Base-by-base conservation (phyloP, 140 eudicot genomes). In the Oenanthe javanica region DNA sequence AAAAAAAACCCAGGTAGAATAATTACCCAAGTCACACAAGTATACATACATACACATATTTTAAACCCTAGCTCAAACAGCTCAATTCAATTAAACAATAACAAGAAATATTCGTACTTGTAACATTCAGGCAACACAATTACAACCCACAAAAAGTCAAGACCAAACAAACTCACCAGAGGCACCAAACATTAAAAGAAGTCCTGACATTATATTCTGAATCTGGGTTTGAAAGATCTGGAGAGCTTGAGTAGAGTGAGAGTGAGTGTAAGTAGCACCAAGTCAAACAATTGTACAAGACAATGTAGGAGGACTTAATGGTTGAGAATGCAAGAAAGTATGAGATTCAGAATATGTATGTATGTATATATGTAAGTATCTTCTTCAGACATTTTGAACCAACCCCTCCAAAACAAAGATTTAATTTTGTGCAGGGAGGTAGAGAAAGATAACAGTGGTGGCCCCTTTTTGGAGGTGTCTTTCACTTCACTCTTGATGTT, bases 161-260 rank as follows among this genome's bases (percentile, higher is more conserved):
- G 80, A 81, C 27, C 46, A 71, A 7, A 38, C 75, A 21, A 70
- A 79, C 88, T 66, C 79, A 85, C 89, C 88, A 52, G 77, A 75
- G 51, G 42, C 43, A 76, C 48, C 64, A 70, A 70, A 79, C 82
- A 59, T 50, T 74, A 79, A 55, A n/a, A 42, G 47, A 55, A 82
- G 67, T 77, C 49, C 82, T 81, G 85, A 78, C 93, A 89, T 89
- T 82, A 66, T 83, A 72, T 84, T 55, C 52, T 80, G 85, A 89
- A 89, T 87, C 90, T 89, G 79, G 5, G 21, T 9, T 36, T 79
- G 16, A 79, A 49, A 61, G 70, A 61, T 61, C 70, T 61, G 69
- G 36, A 13, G 31, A 59, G 69, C 69, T 59, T n/a, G 36, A 57
- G 66, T 57, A 6, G 23, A 70, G 76, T 12, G 25, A 51, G 79